phyloP scores from a whole-genome alignment of 1,284 basidiomycete species.

The Boletellus sp. region DNA sequence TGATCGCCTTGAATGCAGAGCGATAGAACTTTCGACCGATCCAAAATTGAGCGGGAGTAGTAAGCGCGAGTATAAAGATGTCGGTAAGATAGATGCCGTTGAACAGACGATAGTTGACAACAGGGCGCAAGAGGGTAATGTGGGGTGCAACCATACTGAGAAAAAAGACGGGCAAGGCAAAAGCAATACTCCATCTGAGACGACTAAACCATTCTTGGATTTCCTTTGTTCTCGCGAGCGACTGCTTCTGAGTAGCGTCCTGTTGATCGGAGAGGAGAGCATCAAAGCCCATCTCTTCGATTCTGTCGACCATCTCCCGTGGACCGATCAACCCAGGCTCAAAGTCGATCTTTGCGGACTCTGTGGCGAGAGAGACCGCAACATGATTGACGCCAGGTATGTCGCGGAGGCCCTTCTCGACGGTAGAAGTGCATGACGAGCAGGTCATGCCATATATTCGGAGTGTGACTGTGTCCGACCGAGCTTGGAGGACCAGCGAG shows the following conservation, averaged over 20 bases:
- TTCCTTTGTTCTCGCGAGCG: constrained; percentile 89
- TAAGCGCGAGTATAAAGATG: constrained; percentile 76
- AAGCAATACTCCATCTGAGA: constrained; percentile 71
- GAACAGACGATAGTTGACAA: constrained; percentile 51
- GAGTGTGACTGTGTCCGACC: constrained; percentile 66
- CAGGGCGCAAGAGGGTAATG: constrained; percentile 53
- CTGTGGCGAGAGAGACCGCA: constrained; percentile 70
- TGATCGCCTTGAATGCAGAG: constrained; percentile 87
- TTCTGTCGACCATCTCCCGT: constrained; percentile 80
- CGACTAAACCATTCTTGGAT: constrained; percentile 87
- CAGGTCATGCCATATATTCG: constrained; percentile 92
- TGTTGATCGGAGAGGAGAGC: constrained; percentile 82
- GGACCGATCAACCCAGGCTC: constrained; percentile 74
- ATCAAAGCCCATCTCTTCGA: constrained; percentile 89
- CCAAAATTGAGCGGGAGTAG: constrained; percentile 93
- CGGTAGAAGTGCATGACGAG: constrained; percentile 74
- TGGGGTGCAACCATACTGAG: constrained; percentile 86
- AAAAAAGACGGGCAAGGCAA: constrained; percentile 92
- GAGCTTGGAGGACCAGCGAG: constrained; percentile 59
- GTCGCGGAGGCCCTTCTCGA: constrained; percentile 67
- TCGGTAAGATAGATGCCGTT: constrained; percentile 82
- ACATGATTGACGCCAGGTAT: constrained; percentile 77
- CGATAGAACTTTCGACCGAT: constrained; percentile 86
- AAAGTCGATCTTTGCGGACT: constrained; percentile 73
- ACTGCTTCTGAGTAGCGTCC: constrained; percentile 85